A percentile compares a stretch with the other conserved stretches of the same genome.
Conservation (phyloP, 345 rosid genomes). For the Firmiana major region DNA sequence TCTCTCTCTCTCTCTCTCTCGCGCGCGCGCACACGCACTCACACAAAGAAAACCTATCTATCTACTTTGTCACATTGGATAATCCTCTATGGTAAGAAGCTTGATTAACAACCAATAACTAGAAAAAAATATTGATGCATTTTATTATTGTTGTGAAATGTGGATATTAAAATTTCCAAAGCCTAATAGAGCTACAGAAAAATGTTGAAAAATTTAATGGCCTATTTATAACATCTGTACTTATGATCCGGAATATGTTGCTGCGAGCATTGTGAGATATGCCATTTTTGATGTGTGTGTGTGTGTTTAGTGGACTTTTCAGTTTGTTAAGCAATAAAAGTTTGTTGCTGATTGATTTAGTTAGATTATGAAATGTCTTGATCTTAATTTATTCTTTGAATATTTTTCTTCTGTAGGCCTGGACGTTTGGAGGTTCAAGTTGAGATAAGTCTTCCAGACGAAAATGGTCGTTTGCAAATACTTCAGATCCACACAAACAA, state of each 20-base stretch:
- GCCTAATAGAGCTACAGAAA: background rate
- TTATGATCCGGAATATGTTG: background rate
- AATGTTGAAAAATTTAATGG: background rate
- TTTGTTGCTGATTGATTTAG: background rate
- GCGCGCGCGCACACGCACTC: background rate
- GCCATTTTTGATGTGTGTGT: background rate
- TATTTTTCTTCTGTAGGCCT: constrained; percentile 49
- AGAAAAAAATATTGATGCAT: background rate
- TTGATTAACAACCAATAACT: constrained; percentile 7
- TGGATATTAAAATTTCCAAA: background rate
- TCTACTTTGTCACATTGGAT: background rate
- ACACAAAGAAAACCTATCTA: background rate
- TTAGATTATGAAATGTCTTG: background rate
- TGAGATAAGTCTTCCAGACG: constrained; percentile 99
- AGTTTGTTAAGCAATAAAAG: background rate
- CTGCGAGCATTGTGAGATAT: background rate
- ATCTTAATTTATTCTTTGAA: background rate
- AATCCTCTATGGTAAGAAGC: background rate
- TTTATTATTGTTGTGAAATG: background rate
- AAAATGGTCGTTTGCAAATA: constrained; percentile 92
- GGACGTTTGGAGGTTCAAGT: constrained; percentile 99
- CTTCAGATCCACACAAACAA: constrained; percentile 96
- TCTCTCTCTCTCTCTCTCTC: background rate
- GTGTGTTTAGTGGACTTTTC: background rate
- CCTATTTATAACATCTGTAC: background rate